phyloP scores from a whole-genome alignment of 352 stramenopile genomes.

The Pythium periplocum region DNA sequence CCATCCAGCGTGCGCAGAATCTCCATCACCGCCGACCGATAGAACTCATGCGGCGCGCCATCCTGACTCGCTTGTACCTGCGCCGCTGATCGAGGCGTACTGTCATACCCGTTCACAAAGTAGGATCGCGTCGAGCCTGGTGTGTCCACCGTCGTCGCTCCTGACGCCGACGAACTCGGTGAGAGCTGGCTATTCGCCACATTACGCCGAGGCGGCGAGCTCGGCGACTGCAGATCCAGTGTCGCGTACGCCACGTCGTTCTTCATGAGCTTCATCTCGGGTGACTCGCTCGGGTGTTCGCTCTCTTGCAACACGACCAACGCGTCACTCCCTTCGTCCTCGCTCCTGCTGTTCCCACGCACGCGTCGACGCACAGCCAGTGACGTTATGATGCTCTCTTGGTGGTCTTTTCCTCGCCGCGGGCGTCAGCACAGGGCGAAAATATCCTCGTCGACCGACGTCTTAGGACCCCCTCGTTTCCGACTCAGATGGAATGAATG shows the following conservation, averaged over 20 bases:
- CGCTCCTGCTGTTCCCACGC: too few species aligned
- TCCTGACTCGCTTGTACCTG: slow-evolving; percentile 4
- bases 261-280: slow-evolving; percentile 38
- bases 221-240: slow-evolving; percentile 64
- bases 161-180: slow-evolving; percentile 19
- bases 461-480: too few species aligned
- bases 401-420: too few species aligned
- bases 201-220: slow-evolving; percentile 27
- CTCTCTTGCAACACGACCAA: too few species aligned
- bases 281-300: too few species aligned
- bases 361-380: too few species aligned
- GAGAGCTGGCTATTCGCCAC: slow-evolving; percentile 34
- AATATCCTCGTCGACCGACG: too few species aligned
- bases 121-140: slow-evolving; percentile 15
- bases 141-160: slow-evolving; percentile 15
- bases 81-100: slow-evolving; percentile 11
- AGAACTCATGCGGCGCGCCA: slow-evolving; percentile 24
- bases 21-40: slow-evolving; percentile 48
- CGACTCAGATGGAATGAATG: too few species aligned
- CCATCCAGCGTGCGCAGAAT: slow-evolving; percentile 55
- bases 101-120: slow-evolving; percentile 8
- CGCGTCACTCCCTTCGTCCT: too few species aligned
- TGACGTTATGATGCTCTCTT: too few species aligned
- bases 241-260: slow-evolving; percentile 75
- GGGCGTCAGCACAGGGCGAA: too few species aligned